Percentiles rank a stretch among this genome's conserved stretches.
Conservation (phyloP, 192 early-diverging fungal genomes). For the Coemansia sp. region DNA sequence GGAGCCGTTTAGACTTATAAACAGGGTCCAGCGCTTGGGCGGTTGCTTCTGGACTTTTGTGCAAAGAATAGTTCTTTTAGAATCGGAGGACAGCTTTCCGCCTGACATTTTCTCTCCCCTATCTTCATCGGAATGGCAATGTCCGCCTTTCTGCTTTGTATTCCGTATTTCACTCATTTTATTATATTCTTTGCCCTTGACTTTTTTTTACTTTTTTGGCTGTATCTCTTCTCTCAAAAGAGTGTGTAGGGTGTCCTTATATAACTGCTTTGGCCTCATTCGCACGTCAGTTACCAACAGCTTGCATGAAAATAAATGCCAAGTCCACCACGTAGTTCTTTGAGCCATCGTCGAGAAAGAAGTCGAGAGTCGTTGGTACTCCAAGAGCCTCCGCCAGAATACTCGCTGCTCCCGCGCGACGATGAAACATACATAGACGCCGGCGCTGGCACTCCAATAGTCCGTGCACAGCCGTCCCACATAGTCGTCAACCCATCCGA, state of each 20-base stretch:
- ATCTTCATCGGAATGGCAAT: too few species aligned
- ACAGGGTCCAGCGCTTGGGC: too few species aligned
- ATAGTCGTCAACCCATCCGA: constrained; percentile 47
- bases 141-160: too few species aligned
- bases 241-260: not conserved
- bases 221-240: not conserved
- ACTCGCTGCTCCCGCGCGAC: constrained; percentile 39
- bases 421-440: constrained; percentile 50
- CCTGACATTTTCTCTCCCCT: too few species aligned
- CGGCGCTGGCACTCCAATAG: constrained; percentile 50
- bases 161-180: too few species aligned
- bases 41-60: too few species aligned
- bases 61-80: too few species aligned
- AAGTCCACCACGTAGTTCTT: not conserved
- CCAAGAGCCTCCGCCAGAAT: constrained; percentile 36
- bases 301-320: not conserved
- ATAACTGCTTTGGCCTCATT: not conserved
- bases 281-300: not conserved
- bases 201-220: not conserved
- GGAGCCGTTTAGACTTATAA: too few species aligned
- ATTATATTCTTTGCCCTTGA: too few species aligned
- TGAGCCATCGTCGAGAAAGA: not conserved
- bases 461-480: constrained; percentile 34
- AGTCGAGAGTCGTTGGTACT: constrained; percentile 5
- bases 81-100: too few species aligned